Conservation (phyloP, 2,329 filamentous ascomycete genomes). For the Aureobasidium lini region DNA sequence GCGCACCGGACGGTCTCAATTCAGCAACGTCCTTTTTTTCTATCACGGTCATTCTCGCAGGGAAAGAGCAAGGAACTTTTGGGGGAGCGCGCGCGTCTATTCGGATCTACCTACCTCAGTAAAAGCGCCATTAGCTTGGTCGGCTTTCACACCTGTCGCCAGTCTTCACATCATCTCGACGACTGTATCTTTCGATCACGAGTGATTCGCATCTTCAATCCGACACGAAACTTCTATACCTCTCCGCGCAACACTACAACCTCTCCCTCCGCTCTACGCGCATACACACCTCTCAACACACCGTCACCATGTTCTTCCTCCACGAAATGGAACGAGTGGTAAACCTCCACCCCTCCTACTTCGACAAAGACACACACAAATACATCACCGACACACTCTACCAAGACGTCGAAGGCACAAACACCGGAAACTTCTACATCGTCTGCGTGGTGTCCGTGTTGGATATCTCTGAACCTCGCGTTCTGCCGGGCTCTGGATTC, state of each 20-base stretch:
- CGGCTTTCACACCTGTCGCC: neutral
- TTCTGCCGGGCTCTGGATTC: constrained; percentile 82
- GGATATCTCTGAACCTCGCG: constrained; percentile 78
- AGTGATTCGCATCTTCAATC: neutral
- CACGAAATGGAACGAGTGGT: constrained; percentile 94
- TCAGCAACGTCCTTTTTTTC: too few relatives aligned
- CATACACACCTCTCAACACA: neutral
- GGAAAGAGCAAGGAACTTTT: neutral
- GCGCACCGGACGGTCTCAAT: neutral
- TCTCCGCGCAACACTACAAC: neutral
- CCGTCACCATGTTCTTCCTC: constrained; percentile 80
- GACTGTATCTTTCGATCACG: neutral
- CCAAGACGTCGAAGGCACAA: constrained; percentile 89
- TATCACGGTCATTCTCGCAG: neutral
- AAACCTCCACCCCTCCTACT: constrained; percentile 93
- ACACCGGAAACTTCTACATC: constrained; percentile 93
- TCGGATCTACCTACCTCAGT: neutral
- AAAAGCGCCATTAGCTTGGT: constrained; percentile 12
- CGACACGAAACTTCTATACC: neutral
- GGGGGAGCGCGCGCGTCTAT: neutral
- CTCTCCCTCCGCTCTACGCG: neutral
- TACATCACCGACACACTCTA: constrained; percentile 84
- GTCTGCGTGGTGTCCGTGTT: constrained; percentile 97
- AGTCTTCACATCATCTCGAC: neutral
- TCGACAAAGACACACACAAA: constrained; percentile 86